Evolutionary conservation across 345 rosid genomes (phyloP), one percentile per base, ranked within the genome.

Genomic region (Aquilaria sinensis): DNA sequence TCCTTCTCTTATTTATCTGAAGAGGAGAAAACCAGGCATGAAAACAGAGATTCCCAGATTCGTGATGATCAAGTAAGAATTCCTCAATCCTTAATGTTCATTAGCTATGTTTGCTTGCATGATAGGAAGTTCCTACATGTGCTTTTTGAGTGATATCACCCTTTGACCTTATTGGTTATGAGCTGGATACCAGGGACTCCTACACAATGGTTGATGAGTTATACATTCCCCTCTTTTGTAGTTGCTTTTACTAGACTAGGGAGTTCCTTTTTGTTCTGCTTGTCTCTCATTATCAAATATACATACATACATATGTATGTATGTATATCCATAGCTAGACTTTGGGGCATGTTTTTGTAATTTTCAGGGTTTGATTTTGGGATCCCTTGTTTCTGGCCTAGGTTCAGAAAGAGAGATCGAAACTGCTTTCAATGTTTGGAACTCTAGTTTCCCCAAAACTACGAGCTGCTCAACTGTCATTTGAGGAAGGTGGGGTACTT

Each of bases 371-470:
- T 45, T 6, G n/a, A 31, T 4, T 45, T 60, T 57, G 56, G 48
- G 52, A 62, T 23, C 14, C 55, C 37, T 10, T 57, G 12, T 48
- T 16, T 51, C 58, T 51, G 62, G 67, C 65, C 14, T 57, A 90
- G 96, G 82, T 86, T 69, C 82, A 88, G 65, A 79, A 75, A 76
- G 92, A 83, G 80, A 81, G 97, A 49, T 70, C 74, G 6, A 94
- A 79, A 75, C 77, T 77, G 34, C 67, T 90, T 31, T 80, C 89
- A 0, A 69, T 90, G 54, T 90, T 94, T 74, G 99, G 97, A 68
- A 78, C 86, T 62, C 72, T 94, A 55, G 87, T 90, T 63, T 90
- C 99, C 5, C 97, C 99, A 16, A 90, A 86, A 86, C 91, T 94
- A 65, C 85, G 87, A 61, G 63, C 85, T 23, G 71, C 95, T 31